These are phyloP conservation scores for Cyathus striatus DNA, from an alignment of 768 basidiomycete species.

Conservation along the genomic window DNA sequence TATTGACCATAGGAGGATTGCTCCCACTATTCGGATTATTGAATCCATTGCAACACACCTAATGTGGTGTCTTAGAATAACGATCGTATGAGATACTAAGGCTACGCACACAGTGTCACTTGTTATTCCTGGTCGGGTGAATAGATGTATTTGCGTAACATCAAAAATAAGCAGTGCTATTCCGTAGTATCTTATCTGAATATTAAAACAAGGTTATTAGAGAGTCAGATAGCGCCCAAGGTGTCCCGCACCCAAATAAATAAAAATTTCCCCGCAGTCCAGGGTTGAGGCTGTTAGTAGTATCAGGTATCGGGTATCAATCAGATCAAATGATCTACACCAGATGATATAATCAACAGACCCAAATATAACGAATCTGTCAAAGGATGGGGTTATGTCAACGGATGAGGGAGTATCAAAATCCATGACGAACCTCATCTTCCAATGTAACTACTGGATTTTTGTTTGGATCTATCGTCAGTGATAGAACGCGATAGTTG, in stretches of 20 bases:
- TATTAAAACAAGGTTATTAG: not conserved
- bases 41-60: conserved; percentile 42
- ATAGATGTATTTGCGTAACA: conserved; percentile 38
- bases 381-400: not conserved
- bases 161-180: conserved; percentile 38
- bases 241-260: conserved; percentile 29
- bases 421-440: not conserved
- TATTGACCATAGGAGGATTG: conserved; percentile 40
- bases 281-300: conserved; percentile 23
- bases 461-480: not conserved
- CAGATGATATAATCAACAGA: conserved; percentile 10
- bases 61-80: not conserved
- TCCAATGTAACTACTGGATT: not conserved
- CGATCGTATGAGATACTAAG: not conserved
- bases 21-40: conserved; percentile 35
- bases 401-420: not conserved
- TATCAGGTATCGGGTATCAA: not conserved
- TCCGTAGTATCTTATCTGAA: conserved; percentile 43
- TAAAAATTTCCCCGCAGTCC: conserved; percentile 31
- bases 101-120: conserved; percentile 27
- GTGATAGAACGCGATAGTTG: not conserved
- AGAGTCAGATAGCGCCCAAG: conserved; percentile 3
- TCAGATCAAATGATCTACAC: not conserved
- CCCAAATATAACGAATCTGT: conserved; percentile 25
- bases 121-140: conserved; percentile 30